These are phyloP conservation scores for Berberis vulgaris DNA, from an alignment of 164 flowering plant species.

Conservation along the genomic window DNA sequence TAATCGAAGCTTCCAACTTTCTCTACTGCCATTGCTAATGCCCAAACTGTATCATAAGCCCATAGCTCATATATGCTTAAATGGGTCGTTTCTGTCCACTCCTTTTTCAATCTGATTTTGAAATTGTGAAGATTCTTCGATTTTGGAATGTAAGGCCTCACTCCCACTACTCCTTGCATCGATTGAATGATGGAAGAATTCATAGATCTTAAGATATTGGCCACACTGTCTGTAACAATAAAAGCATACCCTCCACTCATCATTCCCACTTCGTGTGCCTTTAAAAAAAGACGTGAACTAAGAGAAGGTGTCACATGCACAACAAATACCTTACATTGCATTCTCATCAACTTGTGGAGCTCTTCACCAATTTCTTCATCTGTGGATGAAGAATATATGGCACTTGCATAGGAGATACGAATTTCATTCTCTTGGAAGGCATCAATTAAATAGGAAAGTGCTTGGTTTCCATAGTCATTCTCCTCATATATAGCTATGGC, in stretches of 20 bases:
- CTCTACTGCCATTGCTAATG: slow-evolving; percentile 20
- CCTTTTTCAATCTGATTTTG: slow-evolving; percentile 23
- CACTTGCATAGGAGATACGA: slow-evolving; percentile 22
- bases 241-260: slow-evolving; percentile 38
- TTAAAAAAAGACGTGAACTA: slow-evolving; percentile 18
- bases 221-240: slow-evolving; percentile 30
- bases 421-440: slow-evolving; percentile 20
- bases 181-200: slow-evolving; percentile 13
- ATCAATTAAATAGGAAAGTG: slow-evolving; percentile 20
- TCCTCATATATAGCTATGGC: slow-evolving; percentile 23
- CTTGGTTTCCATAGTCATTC: slow-evolving; percentile 19
- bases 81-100: slow-evolving; percentile 13
- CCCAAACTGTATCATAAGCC: slow-evolving; percentile 22
- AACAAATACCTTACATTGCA: slow-evolving; percentile 31
- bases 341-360: slow-evolving; percentile 27
- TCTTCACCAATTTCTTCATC: slow-evolving; percentile 27
- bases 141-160: slow-evolving; percentile 21
- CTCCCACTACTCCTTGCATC: slow-evolving; percentile 42
- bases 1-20: slow-evolving; percentile 1
- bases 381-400: slow-evolving; percentile 16
- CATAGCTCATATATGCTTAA: slow-evolving; percentile 6
- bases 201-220: slow-evolving; percentile 8
- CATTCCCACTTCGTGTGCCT: slow-evolving; percentile 27
- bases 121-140: slow-evolving; percentile 18
- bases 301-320: slow-evolving; percentile 23